Percentiles rank a stretch among this genome's conserved stretches.
Conservation (phyloP, 768 basidiomycete species). For the Auricularia heimuer region DNA sequence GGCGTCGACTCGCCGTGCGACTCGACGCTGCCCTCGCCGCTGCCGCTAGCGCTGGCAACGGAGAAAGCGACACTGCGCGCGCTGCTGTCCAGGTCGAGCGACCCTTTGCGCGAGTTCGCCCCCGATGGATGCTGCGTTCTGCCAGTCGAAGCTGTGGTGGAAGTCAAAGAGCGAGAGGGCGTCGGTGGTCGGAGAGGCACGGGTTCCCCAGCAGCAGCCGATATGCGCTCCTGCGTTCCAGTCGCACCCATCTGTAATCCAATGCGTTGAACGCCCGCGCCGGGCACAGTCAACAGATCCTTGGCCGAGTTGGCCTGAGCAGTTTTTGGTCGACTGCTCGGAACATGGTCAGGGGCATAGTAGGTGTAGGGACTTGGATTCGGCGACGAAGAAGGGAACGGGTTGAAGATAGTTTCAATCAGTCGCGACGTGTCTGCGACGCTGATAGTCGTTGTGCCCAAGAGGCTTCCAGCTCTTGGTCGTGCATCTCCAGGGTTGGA, state of each 20-base stretch:
- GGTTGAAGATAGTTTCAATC: slow-evolving; percentile 76
- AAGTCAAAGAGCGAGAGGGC: neutral
- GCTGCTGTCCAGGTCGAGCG: neutral
- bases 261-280: neutral
- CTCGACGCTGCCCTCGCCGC: neutral
- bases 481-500: neutral
- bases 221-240: neutral
- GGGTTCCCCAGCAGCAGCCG: neutral
- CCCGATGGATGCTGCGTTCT: neutral
- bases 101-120: neutral
- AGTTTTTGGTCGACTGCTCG: neutral
- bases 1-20: neutral
- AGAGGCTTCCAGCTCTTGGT: neutral
- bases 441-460: slow-evolving; percentile 14
- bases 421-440: slow-evolving; percentile 48
- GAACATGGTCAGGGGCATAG: slow-evolving; percentile 17
- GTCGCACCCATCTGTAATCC: neutral
- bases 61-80: neutral
- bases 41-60: neutral
- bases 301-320: neutral
- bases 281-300: neutral
- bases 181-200: neutral
- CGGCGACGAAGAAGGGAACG: slow-evolving; percentile 33
- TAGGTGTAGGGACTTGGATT: slow-evolving; percentile 28
- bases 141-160: neutral